Evolutionary conservation across 768 basidiomycete genomes (phyloP).

Genomic region (Pisolithus sp.): DNA sequence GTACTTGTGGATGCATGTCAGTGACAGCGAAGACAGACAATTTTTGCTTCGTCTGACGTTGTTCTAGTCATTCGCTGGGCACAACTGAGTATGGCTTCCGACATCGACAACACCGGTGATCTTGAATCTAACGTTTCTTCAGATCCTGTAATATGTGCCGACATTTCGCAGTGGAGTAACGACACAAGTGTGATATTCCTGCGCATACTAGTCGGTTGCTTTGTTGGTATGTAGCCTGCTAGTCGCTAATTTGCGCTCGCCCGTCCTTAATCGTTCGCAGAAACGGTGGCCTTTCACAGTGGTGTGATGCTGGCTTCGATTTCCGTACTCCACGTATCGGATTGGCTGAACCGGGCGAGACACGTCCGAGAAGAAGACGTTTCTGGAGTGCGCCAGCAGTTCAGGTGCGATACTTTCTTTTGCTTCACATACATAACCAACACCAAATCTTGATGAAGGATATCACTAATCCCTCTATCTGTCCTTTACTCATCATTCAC

Average conservation of each 20-base stretch:
- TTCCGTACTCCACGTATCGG: conserved; percentile 40
- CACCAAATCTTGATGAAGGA: conserved; percentile 30
- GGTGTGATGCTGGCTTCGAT: conserved; percentile 58
- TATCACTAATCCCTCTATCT: conserved; percentile 71
- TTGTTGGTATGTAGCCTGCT: conserved; percentile 41
- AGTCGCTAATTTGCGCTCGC: not conserved
- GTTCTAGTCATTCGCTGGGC: conserved; percentile 71
- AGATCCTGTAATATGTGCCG: conserved; percentile 37
- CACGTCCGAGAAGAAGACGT: conserved; percentile 10
- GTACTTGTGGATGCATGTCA: conserved; percentile 68
- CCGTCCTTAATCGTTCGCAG: conserved; percentile 29
- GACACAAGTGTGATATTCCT: conserved; percentile 46
- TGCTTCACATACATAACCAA: not conserved
- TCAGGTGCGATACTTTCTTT: conserved; percentile 37
- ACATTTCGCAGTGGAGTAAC: conserved; percentile 45
- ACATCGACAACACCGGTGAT: not conserved
- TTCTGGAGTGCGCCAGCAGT: conserved; percentile 57
- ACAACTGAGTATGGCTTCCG: conserved; percentile 46
- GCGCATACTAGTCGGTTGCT: conserved; percentile 59
- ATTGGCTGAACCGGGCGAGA: conserved; percentile 28
- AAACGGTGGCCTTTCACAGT: conserved; percentile 68
- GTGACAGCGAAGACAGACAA: conserved; percentile 19
- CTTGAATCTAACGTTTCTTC: not conserved
- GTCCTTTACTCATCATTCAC: conserved; percentile 80
- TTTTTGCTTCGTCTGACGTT: conserved; percentile 1